These are phyloP conservation scores for Hibiscus tridactylites DNA, from an alignment of 345 rosid genomes.

Conservation along the genomic window DNA sequence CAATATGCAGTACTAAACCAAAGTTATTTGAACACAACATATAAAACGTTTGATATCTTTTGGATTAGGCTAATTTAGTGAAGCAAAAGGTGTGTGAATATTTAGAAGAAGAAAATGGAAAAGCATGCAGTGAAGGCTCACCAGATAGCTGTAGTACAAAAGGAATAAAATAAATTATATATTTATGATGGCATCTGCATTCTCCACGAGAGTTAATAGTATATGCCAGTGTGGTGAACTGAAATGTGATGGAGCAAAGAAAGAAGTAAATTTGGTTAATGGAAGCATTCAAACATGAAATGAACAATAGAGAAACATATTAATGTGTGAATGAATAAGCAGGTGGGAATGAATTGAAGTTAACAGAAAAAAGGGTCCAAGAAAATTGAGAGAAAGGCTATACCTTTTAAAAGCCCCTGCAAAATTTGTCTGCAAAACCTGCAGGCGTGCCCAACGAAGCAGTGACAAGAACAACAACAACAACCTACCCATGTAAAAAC, in stretches of 20 bases:
- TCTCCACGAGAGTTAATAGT: neutral
- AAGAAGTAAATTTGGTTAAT: no score
- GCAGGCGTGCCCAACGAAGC: conserved; percentile 35
- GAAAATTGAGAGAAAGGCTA: conserved; percentile 22
- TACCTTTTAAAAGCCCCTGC: conserved; percentile 31
- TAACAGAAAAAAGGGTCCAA: neutral
- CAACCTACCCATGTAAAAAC: conserved; percentile 23
- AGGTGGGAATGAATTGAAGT: no score
- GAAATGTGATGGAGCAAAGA: no score
- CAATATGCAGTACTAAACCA: no score
- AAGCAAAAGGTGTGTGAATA: no score
- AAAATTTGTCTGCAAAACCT: conserved; percentile 28
- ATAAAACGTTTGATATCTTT: no score
- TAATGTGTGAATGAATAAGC: no score
- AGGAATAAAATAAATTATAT: neutral
- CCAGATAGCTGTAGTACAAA: neutral
- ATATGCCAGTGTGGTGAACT: neutral
- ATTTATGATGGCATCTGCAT: neutral
- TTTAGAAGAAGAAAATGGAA: no score
- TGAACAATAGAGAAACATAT: no score
- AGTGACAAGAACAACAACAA: conserved; percentile 27
- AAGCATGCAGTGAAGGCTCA: neutral
- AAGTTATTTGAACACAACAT: no score
- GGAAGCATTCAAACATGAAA: no score
- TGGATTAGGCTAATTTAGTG: no score